Base-by-base conservation (phyloP, 2,329 filamentous ascomycete species). In the Colletotrichum simmondsii region DNA sequence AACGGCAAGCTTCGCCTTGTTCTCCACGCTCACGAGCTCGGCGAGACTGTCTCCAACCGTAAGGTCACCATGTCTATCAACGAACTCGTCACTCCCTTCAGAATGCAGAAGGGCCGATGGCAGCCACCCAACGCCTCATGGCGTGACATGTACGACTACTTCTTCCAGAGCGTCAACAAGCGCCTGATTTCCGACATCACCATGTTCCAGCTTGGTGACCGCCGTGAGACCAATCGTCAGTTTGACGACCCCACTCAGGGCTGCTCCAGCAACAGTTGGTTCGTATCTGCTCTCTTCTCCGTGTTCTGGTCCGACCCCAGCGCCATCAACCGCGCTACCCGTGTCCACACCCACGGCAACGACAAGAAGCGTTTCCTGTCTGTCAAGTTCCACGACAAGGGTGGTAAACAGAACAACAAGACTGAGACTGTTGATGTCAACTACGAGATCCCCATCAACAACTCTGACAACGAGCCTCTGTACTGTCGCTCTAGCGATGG, bases 201-300 rank as follows among this genome's bases (percentile, higher is more conserved):
- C 61, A 77, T 75, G 12, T 79, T 81, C 73, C 71, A 75, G 57
- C 75, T 80, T 26, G 75, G 76, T 19, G 75, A 76, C n/a, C 49
- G 74, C 54, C 70, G 68, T 58, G 65, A 68, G 68, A 75, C 72
- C 10, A 19, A 74, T 37, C 75, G 77, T 73, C 75, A 71, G 73
- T 86, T 85, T 71, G 83, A 84, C 73, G 83, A 85, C 75, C 84
- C 84, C 5, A 80, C 81, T 11, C 84, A 86, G 80, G 84, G 84
- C 54, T 83, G 83, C 52, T 75, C 77, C 22, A 79, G 76, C 75
- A 84, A 86, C 80, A 82, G 80, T 75, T 86, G 84, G 84, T 79
- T 86, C 19, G 80, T 86, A 71, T 80, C 84, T 0, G 84, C 84
- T 14, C 77, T 86, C 68, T 85, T 85, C 80, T 83, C 83, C 46